Evolutionary conservation across 768 basidiomycete genomes (phyloP), one percentile per base, ranked within the genome.

Genomic region (Paxillus ammoniavirescens): DNA sequence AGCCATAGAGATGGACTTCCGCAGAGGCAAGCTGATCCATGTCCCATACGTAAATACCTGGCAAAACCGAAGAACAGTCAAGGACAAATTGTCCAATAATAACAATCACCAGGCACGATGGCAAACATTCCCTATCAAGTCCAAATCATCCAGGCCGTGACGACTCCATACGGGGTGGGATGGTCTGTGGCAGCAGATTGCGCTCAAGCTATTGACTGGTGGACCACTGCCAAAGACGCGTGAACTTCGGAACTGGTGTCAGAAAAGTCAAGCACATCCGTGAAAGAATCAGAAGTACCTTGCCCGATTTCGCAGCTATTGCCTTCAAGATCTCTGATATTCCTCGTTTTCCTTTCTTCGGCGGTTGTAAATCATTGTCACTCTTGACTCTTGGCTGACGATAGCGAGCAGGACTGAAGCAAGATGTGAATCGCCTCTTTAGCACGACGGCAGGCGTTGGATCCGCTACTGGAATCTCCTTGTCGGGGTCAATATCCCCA

Each of bases 11-110:
- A 55, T 31, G 50, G 50, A 57, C 52, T 33, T 37, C 36, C 21
- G 33, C 17, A 38, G 47, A 59, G 38, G 42, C 53, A 54, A 45
- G 47, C 42, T 42, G 37, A 52, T 36, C n/a, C 48, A 50, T 42
- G 18, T 45, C 47, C 58, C 53, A 57, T 50, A 57, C 33, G 41
- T 65, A 65, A 67, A 65, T 65, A 67, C 31, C 50, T 31, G 35
- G 56, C 42, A 42, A 65, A 54, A 57, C 42, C 48, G 49, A 54
- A 59, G 55, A 61, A 54, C 38, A 43, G 57, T 42, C 51, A 30
- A 26, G 53, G 48, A 49, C 52, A 42, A 41, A 48, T 47, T 46
- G 53, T 58, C 58, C 46, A 17, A 51, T 51, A 53, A 48, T n/a
- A 52, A 46, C 4, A 28, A 28, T 41, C 7, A 41, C 36, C 38